A percentile compares a stretch with the other conserved stretches of the same genome.
Evolutionary conservation across 2,329 filamentous ascomycete species (phyloP).

Genomic region (Pseudogymnoascus sp.): DNA sequence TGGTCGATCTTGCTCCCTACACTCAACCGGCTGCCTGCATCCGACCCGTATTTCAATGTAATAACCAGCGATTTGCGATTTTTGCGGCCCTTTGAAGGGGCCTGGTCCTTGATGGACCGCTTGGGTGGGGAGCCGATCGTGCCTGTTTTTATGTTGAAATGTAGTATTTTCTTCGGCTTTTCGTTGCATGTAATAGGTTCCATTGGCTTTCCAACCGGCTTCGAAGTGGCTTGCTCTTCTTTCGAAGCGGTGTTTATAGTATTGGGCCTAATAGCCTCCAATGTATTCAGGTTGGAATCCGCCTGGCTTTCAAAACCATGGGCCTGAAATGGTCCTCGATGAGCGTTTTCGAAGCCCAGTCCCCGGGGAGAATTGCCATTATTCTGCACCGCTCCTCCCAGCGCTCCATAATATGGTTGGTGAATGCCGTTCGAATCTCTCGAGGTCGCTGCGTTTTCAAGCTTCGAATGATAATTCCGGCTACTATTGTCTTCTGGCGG

Average conservation of each 20-base stretch:
- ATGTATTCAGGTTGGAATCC: not conserved
- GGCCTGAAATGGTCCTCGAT: not conserved
- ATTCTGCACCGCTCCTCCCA: not conserved
- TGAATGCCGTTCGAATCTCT: slow-evolving; percentile 4
- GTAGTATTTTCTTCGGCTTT: slow-evolving; percentile 43
- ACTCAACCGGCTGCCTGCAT: slow-evolving; percentile 34
- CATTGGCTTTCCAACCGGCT: not conserved
- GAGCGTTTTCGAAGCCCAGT: not conserved
- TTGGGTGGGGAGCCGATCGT: slow-evolving; percentile 53
- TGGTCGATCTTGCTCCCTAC: slow-evolving; percentile 54
- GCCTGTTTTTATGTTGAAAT: slow-evolving; percentile 50
- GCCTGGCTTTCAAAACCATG: not conserved
- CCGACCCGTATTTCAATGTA: slow-evolving; percentile 49
- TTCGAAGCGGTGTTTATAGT: not conserved
- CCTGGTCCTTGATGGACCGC: slow-evolving; percentile 12
- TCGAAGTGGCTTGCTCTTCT: not conserved
- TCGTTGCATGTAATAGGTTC: slow-evolving; percentile 13
- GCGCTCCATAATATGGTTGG: not conserved
- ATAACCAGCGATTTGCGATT: slow-evolving; percentile 38
- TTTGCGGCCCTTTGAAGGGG: slow-evolving; percentile 28
- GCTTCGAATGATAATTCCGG: slow-evolving; percentile 12
- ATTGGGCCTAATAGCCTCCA: not conserved
- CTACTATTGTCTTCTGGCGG: slow-evolving; percentile 19
- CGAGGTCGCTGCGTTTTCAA: not conserved
- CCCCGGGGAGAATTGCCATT: not conserved